Conservation (phyloP, 768 basidiomycete species). For the Nidularia sp. region DNA sequence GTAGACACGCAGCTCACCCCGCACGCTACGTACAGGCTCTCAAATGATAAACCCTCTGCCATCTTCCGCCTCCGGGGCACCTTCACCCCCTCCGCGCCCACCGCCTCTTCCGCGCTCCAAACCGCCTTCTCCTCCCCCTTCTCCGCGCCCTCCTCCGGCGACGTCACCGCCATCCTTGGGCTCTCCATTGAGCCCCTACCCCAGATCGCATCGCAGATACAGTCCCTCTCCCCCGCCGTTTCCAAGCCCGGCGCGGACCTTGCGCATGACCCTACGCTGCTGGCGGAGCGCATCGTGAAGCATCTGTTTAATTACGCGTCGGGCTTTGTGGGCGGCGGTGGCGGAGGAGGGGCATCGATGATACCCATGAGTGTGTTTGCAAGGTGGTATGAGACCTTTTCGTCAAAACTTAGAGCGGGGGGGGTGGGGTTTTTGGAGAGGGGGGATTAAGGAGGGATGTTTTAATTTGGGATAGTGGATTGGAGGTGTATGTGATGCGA, state of each 20-base stretch:
- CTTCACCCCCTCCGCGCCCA: slow-evolving; percentile 35
- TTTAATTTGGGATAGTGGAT: no score
- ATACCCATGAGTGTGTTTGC: slow-evolving; percentile 61
- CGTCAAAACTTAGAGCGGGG: slow-evolving; percentile 51
- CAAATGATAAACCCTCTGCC: slow-evolving; percentile 86
- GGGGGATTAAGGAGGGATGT: no score
- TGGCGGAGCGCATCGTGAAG: slow-evolving; percentile 69
- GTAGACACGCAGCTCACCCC: no score
- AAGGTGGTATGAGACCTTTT: slow-evolving; percentile 71
- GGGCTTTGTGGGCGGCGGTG: slow-evolving; percentile 49
- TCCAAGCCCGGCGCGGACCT: slow-evolving; percentile 15
- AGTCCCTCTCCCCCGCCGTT: slow-evolving; percentile 32
- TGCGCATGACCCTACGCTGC: slow-evolving; percentile 40
- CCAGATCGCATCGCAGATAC: slow-evolving; percentile 56
- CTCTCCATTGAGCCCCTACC: slow-evolving; percentile 75
- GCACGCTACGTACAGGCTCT: slow-evolving; percentile 56
- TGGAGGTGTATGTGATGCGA: no score
- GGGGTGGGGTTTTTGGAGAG: slow-evolving; percentile 64
- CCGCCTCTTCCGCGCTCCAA: slow-evolving; percentile 27
- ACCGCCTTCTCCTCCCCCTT: slow-evolving; percentile 31
- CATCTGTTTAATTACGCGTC: slow-evolving; percentile 75
- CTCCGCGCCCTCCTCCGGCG: slow-evolving; percentile 28
- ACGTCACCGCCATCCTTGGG: slow-evolving; percentile 73
- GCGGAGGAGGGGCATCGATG: slow-evolving; percentile 42
- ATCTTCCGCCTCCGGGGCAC: slow-evolving; percentile 79